These are phyloP conservation scores for Fagopyrum tataricum DNA, from an alignment of 148 eudicot genomes.

Conservation along the genomic window DNA sequence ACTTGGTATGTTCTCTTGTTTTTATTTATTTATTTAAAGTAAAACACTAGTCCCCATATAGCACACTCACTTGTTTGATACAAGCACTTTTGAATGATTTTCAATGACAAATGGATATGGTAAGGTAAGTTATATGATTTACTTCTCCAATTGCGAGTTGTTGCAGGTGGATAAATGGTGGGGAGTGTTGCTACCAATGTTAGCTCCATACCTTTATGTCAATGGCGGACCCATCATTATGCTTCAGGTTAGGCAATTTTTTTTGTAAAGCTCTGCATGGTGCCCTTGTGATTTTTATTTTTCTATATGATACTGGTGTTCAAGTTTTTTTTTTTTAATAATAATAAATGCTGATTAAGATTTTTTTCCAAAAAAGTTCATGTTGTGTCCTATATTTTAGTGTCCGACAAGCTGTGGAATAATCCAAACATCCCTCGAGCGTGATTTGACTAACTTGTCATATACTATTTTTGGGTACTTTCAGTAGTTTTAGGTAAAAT, in stretches of 20 bases:
- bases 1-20: slow-evolving; percentile 39
- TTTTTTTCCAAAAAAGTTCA: background rate
- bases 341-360: background rate
- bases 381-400: background rate
- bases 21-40: background rate
- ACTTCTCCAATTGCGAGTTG: slow-evolving; percentile 13
- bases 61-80: background rate
- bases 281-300: background rate
- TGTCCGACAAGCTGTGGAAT: background rate
- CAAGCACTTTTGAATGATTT: background rate
- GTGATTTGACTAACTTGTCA: background rate
- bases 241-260: slow-evolving; percentile 61
- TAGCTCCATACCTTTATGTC: slow-evolving; percentile 63
- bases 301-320: background rate
- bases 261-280: background rate
- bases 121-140: background rate
- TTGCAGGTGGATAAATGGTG: slow-evolving; percentile 83
- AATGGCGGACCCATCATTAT: slow-evolving; percentile 91
- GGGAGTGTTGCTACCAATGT: slow-evolving; percentile 65
- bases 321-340: background rate
- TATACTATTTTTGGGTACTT: background rate
- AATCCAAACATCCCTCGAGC: background rate
- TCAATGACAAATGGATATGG: background rate
- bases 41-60: background rate
- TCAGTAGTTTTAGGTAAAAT: background rate